Evolutionary conservation across 768 basidiomycete species (phyloP).

Genomic region (Tulasnella sp.): DNA sequence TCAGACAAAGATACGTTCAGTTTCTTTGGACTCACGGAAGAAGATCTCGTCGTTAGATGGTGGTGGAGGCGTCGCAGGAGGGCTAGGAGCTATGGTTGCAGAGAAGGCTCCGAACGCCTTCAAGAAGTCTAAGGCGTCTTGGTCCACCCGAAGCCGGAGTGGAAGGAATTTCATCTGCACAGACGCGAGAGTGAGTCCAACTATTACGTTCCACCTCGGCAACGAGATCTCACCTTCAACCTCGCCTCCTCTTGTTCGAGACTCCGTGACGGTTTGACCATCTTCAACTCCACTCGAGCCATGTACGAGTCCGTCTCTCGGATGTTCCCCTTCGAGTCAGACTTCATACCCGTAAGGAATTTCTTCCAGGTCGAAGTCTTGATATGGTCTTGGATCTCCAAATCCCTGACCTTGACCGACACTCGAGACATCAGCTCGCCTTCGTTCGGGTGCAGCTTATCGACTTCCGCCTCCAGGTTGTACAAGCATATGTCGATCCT

Average conservation of each 20-base stretch:
- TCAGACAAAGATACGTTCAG: neutral
- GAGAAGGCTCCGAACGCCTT: constrained; percentile 95
- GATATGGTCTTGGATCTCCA: constrained; percentile 95
- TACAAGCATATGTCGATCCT: constrained; percentile 80
- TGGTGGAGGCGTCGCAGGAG: constrained; percentile 34
- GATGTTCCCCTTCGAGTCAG: constrained; percentile 81
- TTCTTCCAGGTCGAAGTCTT: constrained; percentile 99
- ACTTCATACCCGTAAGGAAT: constrained; percentile 80
- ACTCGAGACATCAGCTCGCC: constrained; percentile 57
- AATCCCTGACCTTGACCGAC: constrained; percentile 61
- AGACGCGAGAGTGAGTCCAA: neutral
- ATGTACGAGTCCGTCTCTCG: constrained; percentile 91
- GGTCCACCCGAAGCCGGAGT: constrained; percentile 89
- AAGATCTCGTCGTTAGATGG: constrained; percentile 54
- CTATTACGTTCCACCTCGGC: constrained; percentile 18
- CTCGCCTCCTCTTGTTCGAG: constrained; percentile 71
- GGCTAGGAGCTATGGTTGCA: constrained; percentile 49
- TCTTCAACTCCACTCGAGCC: constrained; percentile 80
- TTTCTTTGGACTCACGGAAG: constrained; percentile 56
- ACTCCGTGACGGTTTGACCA: constrained; percentile 66
- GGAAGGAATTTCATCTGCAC: constrained; percentile 83
- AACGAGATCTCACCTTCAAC: constrained; percentile 57
- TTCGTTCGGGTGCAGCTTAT: constrained; percentile 56
- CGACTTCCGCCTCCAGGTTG: constrained; percentile 62
- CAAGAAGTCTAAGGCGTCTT: constrained; percentile 96